Base-by-base conservation (phyloP, 306 rosid genomes). In the Pyrus communis region DNA sequence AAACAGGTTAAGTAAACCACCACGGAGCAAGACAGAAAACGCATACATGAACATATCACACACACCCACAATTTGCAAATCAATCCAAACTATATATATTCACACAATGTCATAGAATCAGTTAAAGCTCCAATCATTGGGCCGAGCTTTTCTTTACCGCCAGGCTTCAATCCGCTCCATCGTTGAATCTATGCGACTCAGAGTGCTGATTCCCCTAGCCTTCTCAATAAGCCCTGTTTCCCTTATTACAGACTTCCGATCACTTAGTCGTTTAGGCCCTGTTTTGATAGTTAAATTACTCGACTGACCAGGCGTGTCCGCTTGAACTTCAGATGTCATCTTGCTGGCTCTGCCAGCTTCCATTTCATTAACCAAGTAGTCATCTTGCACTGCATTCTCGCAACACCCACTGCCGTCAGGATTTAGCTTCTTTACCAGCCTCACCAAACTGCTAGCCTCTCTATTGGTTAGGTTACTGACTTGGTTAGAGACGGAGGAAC, bases 141-240 rank as follows among this genome's bases (percentile, higher is more conserved):
- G 27, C n/a, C 21, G n/a, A 77, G 78, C 70, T 27, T 81, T 76
- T 70, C 80, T 81, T 88, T 82, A 91, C 42, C 89, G 80, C 93
- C 94, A 90, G 4, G 96, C 89, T 85, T 90, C 89, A 11, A 83
- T 84, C 67, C 86, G 75, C 83, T 91, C 91, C 12, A 61, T 78
- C 86, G 79, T 85, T 67, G 90, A 87, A 73, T 84, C 85, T 23
- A 77, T 76, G 73, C 66, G 65, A 45, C 88, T 88, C 77, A 87
- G 79, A 45, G 76, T 91, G 84, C 87, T 79, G 59, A 77, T 87
- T 57, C 83, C 85, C 79, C 35, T 88, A 0, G 81, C 57, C 82
- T 81, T 91, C 83, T 89, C 91, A 22, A 72, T 75, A 7, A 85
- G 69, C 13, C 15, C 78, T 28, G 78, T 38, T 81, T 69, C 82